Base-by-base conservation (phyloP, 805 yeast species). In the Wickerhamiella dianesei region DNA sequence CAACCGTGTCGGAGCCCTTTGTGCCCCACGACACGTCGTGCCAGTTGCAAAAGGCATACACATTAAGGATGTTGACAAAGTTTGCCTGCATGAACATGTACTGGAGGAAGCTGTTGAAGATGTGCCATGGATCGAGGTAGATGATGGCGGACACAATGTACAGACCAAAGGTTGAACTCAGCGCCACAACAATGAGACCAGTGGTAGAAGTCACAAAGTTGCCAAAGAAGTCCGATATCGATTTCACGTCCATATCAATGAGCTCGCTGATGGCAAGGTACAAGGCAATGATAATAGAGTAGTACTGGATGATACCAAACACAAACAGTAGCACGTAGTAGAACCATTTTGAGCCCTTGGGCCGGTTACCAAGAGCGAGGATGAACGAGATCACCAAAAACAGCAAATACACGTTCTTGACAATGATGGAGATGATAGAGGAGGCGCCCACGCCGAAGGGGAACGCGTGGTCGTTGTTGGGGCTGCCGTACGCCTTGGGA, bases 1-100 rank as follows among this genome's bases (percentile, higher is more conserved):
- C 70, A 3, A 77, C 76, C 2, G 57, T 60, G 45, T 62, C 81
- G 40, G 77, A 75, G 37, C 83, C 83, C 60, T 79, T 78, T n/a
- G 83, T 78, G 49, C 83, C 83, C 83, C 83, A 78, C 2, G 83
- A 78, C 43, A 78, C 74, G 62, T 78, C 83, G 58, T 78, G 82
- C 66, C 79, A 76, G 62, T 78, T 78, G 66, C 82, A 78, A 59
- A 79, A 78, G 1, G 83, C 81, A 60, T 76, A 78, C 43, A 78
- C 79, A 58, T 76, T 77, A 56, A 79, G 64, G 37, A 79, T 75
- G 49, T 64, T 64, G 48, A 62, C 60, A 44, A 62, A 64, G 41
- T 57, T 54, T 14, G 67, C 66, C 64, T 59, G 61, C 56, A 64
- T 48, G 49, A 60, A 57, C 53, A 62, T 42, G 52, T 64, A 63